These are phyloP conservation scores for Symbiodinium natans DNA, from an alignment of 73 alveolate species.

Conservation along the genomic window DNA sequence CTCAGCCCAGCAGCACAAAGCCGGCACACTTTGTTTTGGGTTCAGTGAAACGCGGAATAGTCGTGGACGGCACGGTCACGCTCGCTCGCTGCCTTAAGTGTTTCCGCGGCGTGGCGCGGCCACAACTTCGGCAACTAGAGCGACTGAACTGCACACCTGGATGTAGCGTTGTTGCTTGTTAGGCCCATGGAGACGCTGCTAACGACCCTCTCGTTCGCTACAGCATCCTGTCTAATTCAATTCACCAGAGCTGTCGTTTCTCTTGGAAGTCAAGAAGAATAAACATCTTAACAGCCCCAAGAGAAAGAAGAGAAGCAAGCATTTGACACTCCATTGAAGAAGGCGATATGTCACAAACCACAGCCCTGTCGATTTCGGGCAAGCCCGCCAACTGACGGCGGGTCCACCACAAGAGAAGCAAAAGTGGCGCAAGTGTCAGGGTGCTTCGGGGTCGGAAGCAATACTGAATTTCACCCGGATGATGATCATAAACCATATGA, in stretches of 20 bases:
- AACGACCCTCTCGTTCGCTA: neutral
- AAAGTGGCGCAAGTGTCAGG: constrained; percentile 18
- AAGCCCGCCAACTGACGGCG: neutral
- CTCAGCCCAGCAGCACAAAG: neutral
- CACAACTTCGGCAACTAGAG: neutral
- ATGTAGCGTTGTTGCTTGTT: neutral
- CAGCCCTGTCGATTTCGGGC: neutral
- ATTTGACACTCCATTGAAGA: too few species aligned
- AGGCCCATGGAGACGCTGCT: neutral
- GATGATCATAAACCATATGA: too few species aligned
- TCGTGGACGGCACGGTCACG: neutral
- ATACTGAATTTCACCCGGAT: neutral
- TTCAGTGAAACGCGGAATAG: neutral
- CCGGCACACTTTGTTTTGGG: neutral
- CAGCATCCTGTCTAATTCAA: neutral
- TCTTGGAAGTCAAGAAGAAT: too few species aligned
- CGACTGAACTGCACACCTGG: neutral
- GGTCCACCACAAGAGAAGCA: constrained; percentile 3
- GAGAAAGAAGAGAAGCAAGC: too few species aligned
- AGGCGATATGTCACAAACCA: neutral
- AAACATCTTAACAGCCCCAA: too few species aligned
- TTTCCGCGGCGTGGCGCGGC: too few species aligned
- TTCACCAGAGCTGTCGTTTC: neutral
- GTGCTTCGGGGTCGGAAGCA: too few species aligned
- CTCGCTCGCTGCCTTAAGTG: neutral